A percentile compares a stretch with the other conserved stretches of the same genome.
Evolutionary conservation across 2,329 filamentous ascomycete genomes (phyloP).

Genomic region (Penicillium concentricum): DNA sequence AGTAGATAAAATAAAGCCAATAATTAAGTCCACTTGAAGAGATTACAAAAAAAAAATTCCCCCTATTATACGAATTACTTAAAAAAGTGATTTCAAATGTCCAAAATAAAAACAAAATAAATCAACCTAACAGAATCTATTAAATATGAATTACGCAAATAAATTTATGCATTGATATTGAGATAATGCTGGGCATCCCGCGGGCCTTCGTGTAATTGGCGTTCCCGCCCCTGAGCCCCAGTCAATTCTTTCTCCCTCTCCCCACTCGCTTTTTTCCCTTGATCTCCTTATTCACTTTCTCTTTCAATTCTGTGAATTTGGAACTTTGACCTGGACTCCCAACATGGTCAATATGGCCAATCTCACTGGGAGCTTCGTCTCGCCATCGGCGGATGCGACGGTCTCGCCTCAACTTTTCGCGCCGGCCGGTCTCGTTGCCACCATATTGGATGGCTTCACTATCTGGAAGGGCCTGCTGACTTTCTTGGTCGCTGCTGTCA

Average conservation of each 20-base stretch:
- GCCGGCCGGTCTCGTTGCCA: conserved; percentile 52
- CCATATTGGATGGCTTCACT: conserved; percentile 58
- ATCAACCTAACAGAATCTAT: background rate
- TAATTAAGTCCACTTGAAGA: no score
- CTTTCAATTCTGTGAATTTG: background rate
- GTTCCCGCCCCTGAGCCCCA: conserved; percentile 25
- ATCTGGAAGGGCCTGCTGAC: conserved; percentile 68
- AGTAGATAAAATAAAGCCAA: no score
- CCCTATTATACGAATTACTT: background rate
- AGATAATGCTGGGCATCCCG: background rate
- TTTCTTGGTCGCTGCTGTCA: conserved; percentile 67
- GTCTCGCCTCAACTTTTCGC: conserved; percentile 55
- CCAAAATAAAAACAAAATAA: background rate
- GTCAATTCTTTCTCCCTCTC: conserved; percentile 17
- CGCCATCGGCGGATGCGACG: conserved; percentile 64
- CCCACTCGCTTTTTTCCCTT: conserved; percentile 9
- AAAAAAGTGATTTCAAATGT: background rate
- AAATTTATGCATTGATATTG: background rate
- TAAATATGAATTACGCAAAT: background rate
- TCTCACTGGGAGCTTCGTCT: conserved; percentile 67
- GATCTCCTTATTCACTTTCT: background rate
- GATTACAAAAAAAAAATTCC: no score
- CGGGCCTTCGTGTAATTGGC: conserved; percentile 17
- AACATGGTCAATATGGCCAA: conserved; percentile 39
- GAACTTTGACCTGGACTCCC: background rate